Evolutionary conservation across 805 yeast species (phyloP), one percentile per base, ranked within the genome.

Genomic region (Barnettozyma siamensis): DNA sequence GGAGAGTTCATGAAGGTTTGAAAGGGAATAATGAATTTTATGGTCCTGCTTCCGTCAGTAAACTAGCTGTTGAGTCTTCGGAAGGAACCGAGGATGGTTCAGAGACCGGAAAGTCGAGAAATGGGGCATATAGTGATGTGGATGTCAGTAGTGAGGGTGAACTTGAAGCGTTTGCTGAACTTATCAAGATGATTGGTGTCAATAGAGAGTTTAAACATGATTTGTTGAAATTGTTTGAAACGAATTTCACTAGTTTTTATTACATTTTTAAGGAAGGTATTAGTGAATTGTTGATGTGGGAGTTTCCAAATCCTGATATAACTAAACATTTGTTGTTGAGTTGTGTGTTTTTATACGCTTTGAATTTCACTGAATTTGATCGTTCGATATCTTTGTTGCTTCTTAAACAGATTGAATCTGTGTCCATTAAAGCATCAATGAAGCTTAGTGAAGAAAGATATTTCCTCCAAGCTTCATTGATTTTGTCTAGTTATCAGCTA

Each of bases 1-100:
- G 66, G 66, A 49, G 57, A 31, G 66, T 62, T 4, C 41, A 61
- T 12, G 49, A 48, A 18, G 59, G 57, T 37, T 44, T 45, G 3
- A 35, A 44, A 7, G 60, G 62, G 1, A 41, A 48, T 15, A 60
- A 64, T 3, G 64, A 56, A 17, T 63, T 62, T 41, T 63, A 63
- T 40, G 67, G 67, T 0, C 67, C 66, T 4, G 51, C 62, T 2
- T 60, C 65, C 2, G 65, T 64, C 4, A 41, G 65, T 28, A 63
- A 59, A 36, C 56, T 57, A 24, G 58, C 56, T 19, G 27, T 48
- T 5, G 64, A 59, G 35, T 49, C 24, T 7, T 21, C 24, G 47
- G 15, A 49, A 43, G 10, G 52, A 44, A 6, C 44, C 12, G n/a
- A n/a, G n/a, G n/a, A n/a, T n/a, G n/a, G n/a, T n/a, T n/a, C n/a